Percentiles rank a stretch among this genome's conserved stretches.
Conservation (phyloP, 2,329 filamentous ascomycete genomes). For the Diplodia scrobiculata region DNA sequence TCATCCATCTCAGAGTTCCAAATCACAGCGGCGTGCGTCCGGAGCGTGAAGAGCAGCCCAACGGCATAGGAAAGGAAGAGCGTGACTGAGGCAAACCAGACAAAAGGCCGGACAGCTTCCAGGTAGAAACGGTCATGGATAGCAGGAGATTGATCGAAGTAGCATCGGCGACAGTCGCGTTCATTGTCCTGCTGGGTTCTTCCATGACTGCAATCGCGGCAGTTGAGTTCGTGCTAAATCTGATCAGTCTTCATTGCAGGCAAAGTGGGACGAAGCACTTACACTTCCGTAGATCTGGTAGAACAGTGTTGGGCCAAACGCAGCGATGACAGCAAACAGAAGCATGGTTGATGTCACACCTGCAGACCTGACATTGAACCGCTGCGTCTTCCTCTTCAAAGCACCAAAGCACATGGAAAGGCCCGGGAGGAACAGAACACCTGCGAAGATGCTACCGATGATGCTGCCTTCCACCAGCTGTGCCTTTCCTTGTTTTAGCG, state of each 20-base stretch:
- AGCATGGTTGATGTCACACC: slow-evolving; percentile 98
- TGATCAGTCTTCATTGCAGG: slow-evolving; percentile 41
- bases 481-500: slow-evolving; percentile 86
- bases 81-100: slow-evolving; percentile 80
- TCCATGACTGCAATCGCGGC: slow-evolving; percentile 61
- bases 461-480: slow-evolving; percentile 94
- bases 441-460: slow-evolving; percentile 95
- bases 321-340: slow-evolving; percentile 90
- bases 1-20: slow-evolving; percentile 77
- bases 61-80: slow-evolving; percentile 93
- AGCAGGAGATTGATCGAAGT: slow-evolving; percentile 84
- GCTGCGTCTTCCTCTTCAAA: slow-evolving; percentile 95
- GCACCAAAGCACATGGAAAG: slow-evolving; percentile 99
- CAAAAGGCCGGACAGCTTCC: slow-evolving; percentile 89
- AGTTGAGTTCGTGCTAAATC: slow-evolving; percentile 81
- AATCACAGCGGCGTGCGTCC: slow-evolving; percentile 94
- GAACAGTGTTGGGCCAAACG: slow-evolving; percentile 93
- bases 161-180: slow-evolving; percentile 87
- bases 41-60: slow-evolving; percentile 89
- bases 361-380: slow-evolving; percentile 95
- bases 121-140: slow-evolving; percentile 86
- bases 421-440: slow-evolving; percentile 90
- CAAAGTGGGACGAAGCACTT: slow-evolving; percentile 42
- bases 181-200: slow-evolving; percentile 52
- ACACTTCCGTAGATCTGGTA: slow-evolving; percentile 97